Conservation (phyloP, 148 eudicot species). For the Nepenthes mirabilis region DNA sequence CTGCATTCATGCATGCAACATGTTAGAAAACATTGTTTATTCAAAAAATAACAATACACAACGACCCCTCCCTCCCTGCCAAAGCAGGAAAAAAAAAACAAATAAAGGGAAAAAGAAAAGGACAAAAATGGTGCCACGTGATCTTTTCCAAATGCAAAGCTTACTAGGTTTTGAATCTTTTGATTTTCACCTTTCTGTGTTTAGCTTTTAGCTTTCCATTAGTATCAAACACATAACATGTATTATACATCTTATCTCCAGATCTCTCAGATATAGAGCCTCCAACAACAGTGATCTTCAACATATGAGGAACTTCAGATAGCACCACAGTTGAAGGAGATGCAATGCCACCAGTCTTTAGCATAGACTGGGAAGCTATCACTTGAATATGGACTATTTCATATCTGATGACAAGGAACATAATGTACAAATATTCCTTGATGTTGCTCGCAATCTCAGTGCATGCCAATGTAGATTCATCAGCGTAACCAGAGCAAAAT, state of each 20-base stretch:
- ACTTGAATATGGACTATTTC: constrained; percentile 93
- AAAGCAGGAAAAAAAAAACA: neutral
- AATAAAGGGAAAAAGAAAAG: neutral
- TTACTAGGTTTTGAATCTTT: neutral
- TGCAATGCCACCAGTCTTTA: constrained; percentile 64
- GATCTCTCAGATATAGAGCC: constrained; percentile 90
- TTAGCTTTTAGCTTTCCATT: constrained; percentile 74
- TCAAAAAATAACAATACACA: neutral
- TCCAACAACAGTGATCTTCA: constrained; percentile 70
- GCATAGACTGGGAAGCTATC: constrained; percentile 81
- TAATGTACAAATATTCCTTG: too few species aligned
- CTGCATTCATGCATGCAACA: constrained; percentile 18
- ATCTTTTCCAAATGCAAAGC: too few species aligned
- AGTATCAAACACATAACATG: constrained; percentile 73
- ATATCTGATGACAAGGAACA: constrained; percentile 29
- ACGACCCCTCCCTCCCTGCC: neutral
- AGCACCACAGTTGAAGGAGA: constrained; percentile 95
- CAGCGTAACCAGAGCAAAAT: too few species aligned
- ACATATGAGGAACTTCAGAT: constrained; percentile 55
- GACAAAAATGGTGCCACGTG: neutral
- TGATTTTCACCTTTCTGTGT: constrained; percentile 65
- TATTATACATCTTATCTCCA: constrained; percentile 69
- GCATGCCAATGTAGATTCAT: too few species aligned
- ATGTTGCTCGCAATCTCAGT: too few species aligned
- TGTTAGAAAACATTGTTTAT: constrained; percentile 1